Base-by-base conservation (phyloP, 1,284 basidiomycete genomes). In the Cryptococcus sp. region DNA sequence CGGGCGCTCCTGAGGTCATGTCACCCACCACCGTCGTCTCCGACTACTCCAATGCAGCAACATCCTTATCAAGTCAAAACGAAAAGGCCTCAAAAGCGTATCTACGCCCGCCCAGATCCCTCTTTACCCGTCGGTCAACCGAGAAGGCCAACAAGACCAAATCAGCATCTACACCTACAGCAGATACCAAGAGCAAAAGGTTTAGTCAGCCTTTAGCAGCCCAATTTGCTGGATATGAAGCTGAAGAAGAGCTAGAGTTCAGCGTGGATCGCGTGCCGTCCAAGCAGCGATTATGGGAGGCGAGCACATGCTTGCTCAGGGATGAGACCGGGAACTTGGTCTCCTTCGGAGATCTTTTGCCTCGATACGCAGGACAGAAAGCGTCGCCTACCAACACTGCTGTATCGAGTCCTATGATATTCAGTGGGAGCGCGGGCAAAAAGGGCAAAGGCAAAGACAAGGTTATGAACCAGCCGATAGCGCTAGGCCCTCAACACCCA, bases 311-410 rank as follows among this genome's bases (percentile, higher is more conserved):
- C 41, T 68, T 72, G 23, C 20, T 78, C 11, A 48, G 58, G 44
- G 72, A 77, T 55, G 72, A 77, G 51, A 50, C 70, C 7, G 77
- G 76, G 17, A 47, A 68, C 1, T 40, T 59, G 4, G 65, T 77
- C 3, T 66, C 58, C 48, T 75, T 78, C 50, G 62, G 67, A 2
- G 71, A 74, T 40, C 52, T 78, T 25, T 70, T 76, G 52, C 70
- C 71, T 10, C 48, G 37, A 40, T 52, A 23, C 29, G 29, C 29
- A 5, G 29, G 29, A 34, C 29, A 34, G 8, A 34, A 34, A 13
- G 8, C 29, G 29, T 34, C 29, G 29, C 29, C 29, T 34, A 34
- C 29, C 29, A 34, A 34, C 13, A 34, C 29, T 34, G 29, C 29
- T 13, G 29, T 34, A 7, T 34, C 29, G 29, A 34, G 29, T 13